Evolutionary conservation across 2,329 filamentous ascomycete species (phyloP), one percentile per base, ranked within the genome.

Genomic region (Stagonosporopsis chrysanthemi): DNA sequence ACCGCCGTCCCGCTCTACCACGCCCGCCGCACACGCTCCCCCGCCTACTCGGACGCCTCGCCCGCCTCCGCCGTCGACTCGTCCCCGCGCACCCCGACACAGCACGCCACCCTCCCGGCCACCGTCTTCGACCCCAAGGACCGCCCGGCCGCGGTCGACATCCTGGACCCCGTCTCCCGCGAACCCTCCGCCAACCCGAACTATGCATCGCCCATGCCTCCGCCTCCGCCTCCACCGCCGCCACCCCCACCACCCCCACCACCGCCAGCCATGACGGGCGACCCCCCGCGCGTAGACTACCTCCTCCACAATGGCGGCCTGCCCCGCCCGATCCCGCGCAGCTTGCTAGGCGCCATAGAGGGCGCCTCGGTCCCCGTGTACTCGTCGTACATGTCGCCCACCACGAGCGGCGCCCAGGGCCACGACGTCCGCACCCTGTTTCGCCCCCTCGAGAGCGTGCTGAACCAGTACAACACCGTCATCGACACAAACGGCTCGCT

Each of bases 241-340:
- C 60, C 60, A 2, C 41, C 41, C 9, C 77, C 84, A 33, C 81
- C 81, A 7, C 86, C 91, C 1, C 92, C 92, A 0, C 92, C 91
- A 1, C 88, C 90, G 0, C 85, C 92, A 8, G 84, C 87, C 64
- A 80, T 88, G 48, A 64, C 83, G 38, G 82, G 85, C 33, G 82
- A 88, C 40, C 87, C 92, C 38, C 94, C 94, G 0, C 86, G 91
- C 59, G 92, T 98, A 17, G 94, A 98, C 73, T 98, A 98, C 73
- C 82, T 98, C 17, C 83, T 97, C 52, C 91, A 95, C 68, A 89
- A 97, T 74, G 94, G 94, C 36, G 94, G 94, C 0, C 79, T 98
- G 17, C 77, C 87, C 22, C 84, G 89, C 41, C 81, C 87, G 0
- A 84, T 95, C 0, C 87, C 92, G 0, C 90, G 88, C 66, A 86